Percentiles rank a stretch among this genome's conserved stretches.
phyloP scores from a whole-genome alignment of 2,329 filamentous ascomycete genomes.

The Aspergillus bombycis region DNA sequence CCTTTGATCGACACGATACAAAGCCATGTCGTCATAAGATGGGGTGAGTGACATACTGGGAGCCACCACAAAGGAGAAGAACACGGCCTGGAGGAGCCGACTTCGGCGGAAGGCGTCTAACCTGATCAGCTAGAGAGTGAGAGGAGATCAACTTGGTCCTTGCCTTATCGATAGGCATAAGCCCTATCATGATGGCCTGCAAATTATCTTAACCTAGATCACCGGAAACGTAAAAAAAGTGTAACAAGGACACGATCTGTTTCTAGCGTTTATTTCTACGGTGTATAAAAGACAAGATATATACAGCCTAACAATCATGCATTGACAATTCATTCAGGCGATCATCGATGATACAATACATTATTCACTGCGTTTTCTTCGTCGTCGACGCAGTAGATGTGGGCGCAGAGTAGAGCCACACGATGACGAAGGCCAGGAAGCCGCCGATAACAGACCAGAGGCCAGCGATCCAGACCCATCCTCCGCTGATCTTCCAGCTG shows the following conservation, averaged over 20 bases:
- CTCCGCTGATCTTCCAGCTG: slow-evolving; percentile 84
- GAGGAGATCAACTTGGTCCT: background rate
- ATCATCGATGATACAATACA: slow-evolving; percentile 30
- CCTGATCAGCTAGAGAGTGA: background rate
- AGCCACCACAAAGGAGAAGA: too few relatives aligned
- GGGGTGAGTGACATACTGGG: too few relatives aligned
- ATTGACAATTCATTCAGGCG: slow-evolving; percentile 22
- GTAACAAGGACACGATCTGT: background rate
- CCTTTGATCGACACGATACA: background rate
- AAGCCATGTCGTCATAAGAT: background rate
- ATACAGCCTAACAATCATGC: slow-evolving; percentile 10
- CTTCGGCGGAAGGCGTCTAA: background rate
- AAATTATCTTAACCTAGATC: background rate
- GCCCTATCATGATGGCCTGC: background rate
- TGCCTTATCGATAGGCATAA: background rate
- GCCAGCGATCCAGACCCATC: slow-evolving; percentile 92
- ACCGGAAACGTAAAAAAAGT: background rate
- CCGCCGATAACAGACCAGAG: slow-evolving; percentile 81
- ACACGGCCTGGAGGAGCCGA: background rate
- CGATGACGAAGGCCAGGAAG: slow-evolving; percentile 79
- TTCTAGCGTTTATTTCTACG: background rate
- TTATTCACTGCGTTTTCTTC: slow-evolving; percentile 53
- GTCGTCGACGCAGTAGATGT: slow-evolving; percentile 33
- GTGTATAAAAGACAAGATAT: background rate
- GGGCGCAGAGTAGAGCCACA: slow-evolving; percentile 83